Percentiles rank a stretch among this genome's conserved stretches.
phyloP scores from a whole-genome alignment of 169 alveolate genomes.

The Perkinsus chesapeaki region DNA sequence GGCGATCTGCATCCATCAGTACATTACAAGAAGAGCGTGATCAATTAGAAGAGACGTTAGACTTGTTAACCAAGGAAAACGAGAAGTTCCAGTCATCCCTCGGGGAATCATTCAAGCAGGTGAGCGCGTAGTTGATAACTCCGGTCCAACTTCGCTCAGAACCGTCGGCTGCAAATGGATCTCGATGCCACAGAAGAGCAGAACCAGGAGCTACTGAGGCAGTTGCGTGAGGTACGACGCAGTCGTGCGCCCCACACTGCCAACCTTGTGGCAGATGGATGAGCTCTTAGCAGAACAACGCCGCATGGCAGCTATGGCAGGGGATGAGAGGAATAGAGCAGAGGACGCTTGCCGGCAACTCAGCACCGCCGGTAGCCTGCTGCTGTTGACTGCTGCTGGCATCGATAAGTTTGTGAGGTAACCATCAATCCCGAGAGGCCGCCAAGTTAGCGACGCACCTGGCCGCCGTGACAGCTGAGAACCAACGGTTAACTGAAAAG shows the following conservation, averaged over 20 bases:
- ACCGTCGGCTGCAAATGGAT: background rate
- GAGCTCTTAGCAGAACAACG: background rate
- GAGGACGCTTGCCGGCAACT: background rate
- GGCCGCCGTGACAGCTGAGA: background rate
- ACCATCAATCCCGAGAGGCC: background rate
- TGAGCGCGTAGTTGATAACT: background rate
- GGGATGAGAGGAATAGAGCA: background rate
- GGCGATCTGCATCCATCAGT: background rate
- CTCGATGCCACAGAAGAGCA: background rate
- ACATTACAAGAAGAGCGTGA: background rate
- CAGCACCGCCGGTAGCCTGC: background rate
- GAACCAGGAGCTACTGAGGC: background rate
- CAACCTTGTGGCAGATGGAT: background rate
- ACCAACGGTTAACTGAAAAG: background rate
- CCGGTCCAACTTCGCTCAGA: background rate
- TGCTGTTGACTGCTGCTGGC: background rate
- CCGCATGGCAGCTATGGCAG: background rate
- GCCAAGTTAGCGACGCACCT: background rate
- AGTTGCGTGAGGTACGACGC: background rate
- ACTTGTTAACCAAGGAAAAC: background rate
- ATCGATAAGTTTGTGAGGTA: background rate
- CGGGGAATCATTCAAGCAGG: background rate
- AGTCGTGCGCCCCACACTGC: background rate
- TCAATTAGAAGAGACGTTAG: background rate
- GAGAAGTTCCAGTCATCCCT: background rate